These are phyloP conservation scores for Austroboletus novae-zelandiae DNA, from an alignment of 1,284 basidiomycete species.

Conservation along the genomic window DNA sequence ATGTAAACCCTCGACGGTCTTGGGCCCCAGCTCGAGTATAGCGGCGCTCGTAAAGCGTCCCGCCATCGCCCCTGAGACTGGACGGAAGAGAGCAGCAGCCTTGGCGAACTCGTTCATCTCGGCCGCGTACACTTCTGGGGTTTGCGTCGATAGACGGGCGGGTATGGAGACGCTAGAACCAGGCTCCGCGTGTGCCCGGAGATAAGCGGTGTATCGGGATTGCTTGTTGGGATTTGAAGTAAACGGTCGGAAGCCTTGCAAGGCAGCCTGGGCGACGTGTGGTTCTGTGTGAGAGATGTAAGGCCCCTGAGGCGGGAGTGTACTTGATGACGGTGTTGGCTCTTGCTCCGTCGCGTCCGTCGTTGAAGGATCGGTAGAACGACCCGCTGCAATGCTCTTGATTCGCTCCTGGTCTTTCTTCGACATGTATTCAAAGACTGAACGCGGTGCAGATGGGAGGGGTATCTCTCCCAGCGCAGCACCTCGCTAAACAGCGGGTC, in stretches of 20 bases:
- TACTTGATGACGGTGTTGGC: constrained; percentile 18
- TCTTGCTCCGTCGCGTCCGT: constrained; percentile 20
- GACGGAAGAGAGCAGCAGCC: constrained; percentile 88
- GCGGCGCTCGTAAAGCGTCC: constrained; percentile 84
- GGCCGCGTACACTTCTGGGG: constrained; percentile 67
- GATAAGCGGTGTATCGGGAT: constrained; percentile 81
- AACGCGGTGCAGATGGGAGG: constrained; percentile 66
- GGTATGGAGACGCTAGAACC: constrained; percentile 41
- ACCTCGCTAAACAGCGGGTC: constrained; percentile 59
- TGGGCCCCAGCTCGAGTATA: constrained; percentile 60
- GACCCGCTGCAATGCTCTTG: constrained; percentile 52
- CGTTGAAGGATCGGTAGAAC: constrained; percentile 25
- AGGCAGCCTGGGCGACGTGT: constrained; percentile 81
- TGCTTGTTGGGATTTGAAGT: constrained; percentile 77
- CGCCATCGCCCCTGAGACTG: constrained; percentile 90
- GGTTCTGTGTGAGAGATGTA: constrained; percentile 67
- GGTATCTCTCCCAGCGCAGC: constrained; percentile 79
- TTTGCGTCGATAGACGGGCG: constrained; percentile 53
- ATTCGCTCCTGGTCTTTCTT: constrained; percentile 87
- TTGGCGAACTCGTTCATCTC: constrained; percentile 88
- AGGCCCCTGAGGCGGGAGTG: constrained; percentile 34
- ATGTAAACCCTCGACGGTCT: constrained; percentile 73
- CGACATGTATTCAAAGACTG: constrained; percentile 92
- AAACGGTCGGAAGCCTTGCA: constrained; percentile 91
- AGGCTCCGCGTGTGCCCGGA: constrained; percentile 66